Percentiles rank a stretch among this genome's conserved stretches.
These are phyloP conservation scores for Apiotrichum montevideense DNA, from an alignment of 1,284 basidiomycete genomes.

Conservation along the genomic window DNA sequence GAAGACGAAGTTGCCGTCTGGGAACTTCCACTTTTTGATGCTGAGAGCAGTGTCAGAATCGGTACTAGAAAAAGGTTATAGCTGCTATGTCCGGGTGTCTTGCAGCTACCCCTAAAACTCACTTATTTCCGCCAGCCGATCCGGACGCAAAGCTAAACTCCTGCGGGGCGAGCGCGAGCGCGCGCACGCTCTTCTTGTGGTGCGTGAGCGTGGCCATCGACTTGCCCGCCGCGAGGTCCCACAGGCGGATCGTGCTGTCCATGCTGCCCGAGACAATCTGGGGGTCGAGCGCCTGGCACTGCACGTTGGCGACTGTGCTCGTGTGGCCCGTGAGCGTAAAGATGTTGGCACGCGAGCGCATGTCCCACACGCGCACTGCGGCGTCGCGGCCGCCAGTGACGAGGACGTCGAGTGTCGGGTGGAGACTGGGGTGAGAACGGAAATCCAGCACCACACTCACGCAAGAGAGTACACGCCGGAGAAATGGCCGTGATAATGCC, in stretches of 20 bases:
- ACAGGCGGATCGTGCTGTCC: constrained; percentile 92
- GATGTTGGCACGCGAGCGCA: constrained; percentile 94
- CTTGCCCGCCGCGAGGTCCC: constrained; percentile 98
- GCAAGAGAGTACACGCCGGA: constrained; percentile 87
- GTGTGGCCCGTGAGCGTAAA: constrained; percentile 91
- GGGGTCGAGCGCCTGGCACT: constrained; percentile 92
- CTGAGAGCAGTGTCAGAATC: constrained; percentile 14
- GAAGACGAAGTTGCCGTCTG: constrained; percentile 88
- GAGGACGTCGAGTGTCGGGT: constrained; percentile 91
- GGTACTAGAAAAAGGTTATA: too few relatives aligned
- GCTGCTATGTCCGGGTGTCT: too few relatives aligned
- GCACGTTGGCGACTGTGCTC: constrained; percentile 86
- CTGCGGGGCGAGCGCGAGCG: constrained; percentile 87
- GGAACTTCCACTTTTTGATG: constrained; percentile 99
- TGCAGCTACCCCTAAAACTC: too few relatives aligned
- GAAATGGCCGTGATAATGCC: constrained; percentile 95
- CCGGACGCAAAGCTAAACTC: constrained; percentile 95
- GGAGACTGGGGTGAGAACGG: constrained; percentile 52
- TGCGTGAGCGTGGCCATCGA: constrained; percentile 92
- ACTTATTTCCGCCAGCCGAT: constrained; percentile 89
- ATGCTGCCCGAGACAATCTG: constrained; percentile 97
- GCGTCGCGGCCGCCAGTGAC: constrained; percentile 94
- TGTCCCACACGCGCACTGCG: constrained; percentile 93
- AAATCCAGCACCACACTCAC: constrained; percentile 26
- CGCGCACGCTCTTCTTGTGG: constrained; percentile 96